These are phyloP conservation scores for Daldinia sp. DNA, from an alignment of 2,329 filamentous ascomycete genomes.

Conservation along the genomic window DNA sequence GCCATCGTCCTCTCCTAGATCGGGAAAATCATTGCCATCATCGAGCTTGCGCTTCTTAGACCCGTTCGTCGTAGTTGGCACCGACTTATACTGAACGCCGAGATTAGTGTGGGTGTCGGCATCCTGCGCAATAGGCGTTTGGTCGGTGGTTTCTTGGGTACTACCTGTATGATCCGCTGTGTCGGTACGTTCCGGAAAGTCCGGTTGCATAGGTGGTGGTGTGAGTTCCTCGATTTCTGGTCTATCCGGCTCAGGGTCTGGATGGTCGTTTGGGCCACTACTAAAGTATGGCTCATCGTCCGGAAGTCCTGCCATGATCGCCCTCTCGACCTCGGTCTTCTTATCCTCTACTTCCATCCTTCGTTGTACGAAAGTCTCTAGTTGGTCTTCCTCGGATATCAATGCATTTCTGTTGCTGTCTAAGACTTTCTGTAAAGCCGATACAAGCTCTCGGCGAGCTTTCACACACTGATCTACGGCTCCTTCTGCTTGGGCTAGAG, in stretches of 20 bases:
- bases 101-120: slow-evolving; percentile 53
- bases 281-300: slow-evolving; percentile 62
- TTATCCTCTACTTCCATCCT: slow-evolving; percentile 79
- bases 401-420: slow-evolving; percentile 76
- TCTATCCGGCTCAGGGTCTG: slow-evolving; percentile 69
- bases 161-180: slow-evolving; percentile 33
- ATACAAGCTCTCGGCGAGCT: slow-evolving; percentile 78
- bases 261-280: slow-evolving; percentile 55
- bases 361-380: slow-evolving; percentile 70
- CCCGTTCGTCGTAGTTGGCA: slow-evolving; percentile 60
- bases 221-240: slow-evolving; percentile 88
- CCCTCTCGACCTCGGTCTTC: slow-evolving; percentile 88
- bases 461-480: slow-evolving; percentile 91
- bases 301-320: slow-evolving; percentile 84
- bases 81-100: slow-evolving; percentile 57
- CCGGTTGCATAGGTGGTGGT: slow-evolving; percentile 67
- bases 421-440: slow-evolving; percentile 82
- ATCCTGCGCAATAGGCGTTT: slow-evolving; percentile 42
- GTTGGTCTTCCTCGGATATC: slow-evolving; percentile 71
- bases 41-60: slow-evolving; percentile 66
- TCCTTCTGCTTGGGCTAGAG: slow-evolving; percentile 84
- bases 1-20: slow-evolving; percentile 62
- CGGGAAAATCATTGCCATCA: slow-evolving; percentile 59
- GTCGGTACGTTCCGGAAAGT: slow-evolving; percentile 32
- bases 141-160: slow-evolving; percentile 37